Percentiles rank a stretch among this genome's conserved stretches.
Conservation (phyloP, 2,329 filamentous ascomycete species). For the Sarocladium oryzae region DNA sequence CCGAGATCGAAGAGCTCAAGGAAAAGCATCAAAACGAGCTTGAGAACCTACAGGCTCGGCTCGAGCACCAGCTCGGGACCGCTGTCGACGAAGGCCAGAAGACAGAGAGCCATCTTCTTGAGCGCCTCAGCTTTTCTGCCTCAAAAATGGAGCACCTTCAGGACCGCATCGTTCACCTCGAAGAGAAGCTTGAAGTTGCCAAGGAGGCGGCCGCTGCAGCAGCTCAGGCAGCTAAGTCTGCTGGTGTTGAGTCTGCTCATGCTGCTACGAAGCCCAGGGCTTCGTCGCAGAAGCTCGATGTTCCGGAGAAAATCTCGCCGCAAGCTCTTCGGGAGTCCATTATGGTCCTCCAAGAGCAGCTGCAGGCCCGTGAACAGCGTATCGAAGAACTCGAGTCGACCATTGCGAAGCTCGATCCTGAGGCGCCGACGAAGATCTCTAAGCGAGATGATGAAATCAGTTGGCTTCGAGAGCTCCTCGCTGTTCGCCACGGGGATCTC, state of each 20-base stretch:
- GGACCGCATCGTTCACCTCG: constrained; percentile 75
- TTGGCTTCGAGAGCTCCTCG: constrained; percentile 90
- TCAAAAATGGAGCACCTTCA: constrained; percentile 81
- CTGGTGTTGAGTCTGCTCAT: constrained; percentile 33
- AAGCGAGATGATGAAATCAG: constrained; percentile 91
- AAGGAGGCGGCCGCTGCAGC: constrained; percentile 82
- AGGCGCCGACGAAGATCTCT: constrained; percentile 74
- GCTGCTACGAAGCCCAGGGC: constrained; percentile 18
- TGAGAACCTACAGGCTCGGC: constrained; percentile 68
- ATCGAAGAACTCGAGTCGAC: constrained; percentile 82
- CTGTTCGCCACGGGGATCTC: constrained; percentile 83
- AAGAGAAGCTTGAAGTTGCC: constrained; percentile 86
- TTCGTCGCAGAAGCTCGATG: constrained; percentile 34
- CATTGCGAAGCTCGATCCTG: constrained; percentile 62
- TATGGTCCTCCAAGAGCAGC: constrained; percentile 90
- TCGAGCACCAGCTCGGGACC: constrained; percentile 67
- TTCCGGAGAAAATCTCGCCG: constrained; percentile 83
- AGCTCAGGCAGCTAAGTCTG: constrained; percentile 63
- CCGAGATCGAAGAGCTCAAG: constrained; percentile 42
- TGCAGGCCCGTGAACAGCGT: constrained; percentile 84
- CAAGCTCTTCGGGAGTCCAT: constrained; percentile 95
- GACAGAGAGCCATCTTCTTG: constrained; percentile 70
- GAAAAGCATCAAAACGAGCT: constrained; percentile 61
- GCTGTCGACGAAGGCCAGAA: constrained; percentile 76
- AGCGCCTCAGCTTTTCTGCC: constrained; percentile 74